These are phyloP conservation scores for Termitomyces sp. DNA, from an alignment of 1,284 basidiomycete species.

Conservation along the genomic window DNA sequence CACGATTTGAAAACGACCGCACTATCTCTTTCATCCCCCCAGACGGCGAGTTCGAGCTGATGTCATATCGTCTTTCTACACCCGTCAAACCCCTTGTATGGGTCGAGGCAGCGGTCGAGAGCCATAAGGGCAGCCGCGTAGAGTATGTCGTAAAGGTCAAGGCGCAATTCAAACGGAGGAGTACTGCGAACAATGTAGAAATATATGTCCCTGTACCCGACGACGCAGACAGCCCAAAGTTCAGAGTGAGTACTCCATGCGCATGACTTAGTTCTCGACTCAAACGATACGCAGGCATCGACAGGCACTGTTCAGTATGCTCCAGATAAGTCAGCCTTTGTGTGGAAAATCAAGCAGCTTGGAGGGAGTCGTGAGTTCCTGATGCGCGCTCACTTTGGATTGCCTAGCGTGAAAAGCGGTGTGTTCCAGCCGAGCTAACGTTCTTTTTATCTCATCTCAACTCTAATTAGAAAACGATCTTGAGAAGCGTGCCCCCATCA, in stretches of 20 bases:
- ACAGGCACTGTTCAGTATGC: conserved; percentile 93
- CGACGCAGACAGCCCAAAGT: conserved; percentile 97
- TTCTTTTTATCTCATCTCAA: background rate
- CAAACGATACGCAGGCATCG: conserved; percentile 52
- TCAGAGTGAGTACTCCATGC: conserved; percentile 57
- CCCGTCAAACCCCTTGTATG: conserved; percentile 97
- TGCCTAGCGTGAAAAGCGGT: conserved; percentile 88
- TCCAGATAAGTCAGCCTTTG: conserved; percentile 93
- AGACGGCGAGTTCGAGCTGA: conserved; percentile 97
- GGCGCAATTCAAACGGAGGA: conserved; percentile 96
- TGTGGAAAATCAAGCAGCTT: conserved; percentile 97
- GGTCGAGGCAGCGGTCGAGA: conserved; percentile 97
- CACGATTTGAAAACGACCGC: conserved; percentile 97
- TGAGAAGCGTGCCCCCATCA: conserved; percentile 91
- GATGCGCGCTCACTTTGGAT: conserved; percentile 94
- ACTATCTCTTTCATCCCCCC: conserved; percentile 99
- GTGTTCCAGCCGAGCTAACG: conserved; percentile 21
- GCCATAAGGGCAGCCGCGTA: conserved; percentile 88
- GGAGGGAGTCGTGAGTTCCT: conserved; percentile 91
- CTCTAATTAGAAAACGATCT: conserved; percentile 64
- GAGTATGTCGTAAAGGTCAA: conserved; percentile 99
- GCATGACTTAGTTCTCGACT: background rate
- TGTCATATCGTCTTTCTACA: conserved; percentile 94
- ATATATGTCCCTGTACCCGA: conserved; percentile 98
- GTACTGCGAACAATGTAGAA: conserved; percentile 97